Evolutionary conservation across 257 asterid species (phyloP), one percentile per base, ranked within the genome.

Genomic region (Nicotiana benthamiana): DNA sequence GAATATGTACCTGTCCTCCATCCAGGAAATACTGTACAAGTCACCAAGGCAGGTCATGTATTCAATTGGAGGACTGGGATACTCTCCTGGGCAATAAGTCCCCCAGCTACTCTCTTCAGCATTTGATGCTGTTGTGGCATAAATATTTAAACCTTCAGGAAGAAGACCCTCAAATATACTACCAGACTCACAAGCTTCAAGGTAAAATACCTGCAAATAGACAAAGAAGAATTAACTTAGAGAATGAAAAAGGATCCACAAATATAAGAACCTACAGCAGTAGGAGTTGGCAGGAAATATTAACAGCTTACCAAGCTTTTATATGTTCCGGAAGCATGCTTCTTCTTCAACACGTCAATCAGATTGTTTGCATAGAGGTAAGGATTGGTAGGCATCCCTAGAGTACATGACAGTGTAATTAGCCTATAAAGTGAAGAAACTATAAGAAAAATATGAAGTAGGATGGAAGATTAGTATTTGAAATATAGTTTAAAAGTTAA

Each of bases 161-260:
- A 96, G 94, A 81, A 96, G 93, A 83, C 97, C 99, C 86, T 96
- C 99, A 81, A 96, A 96, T 75, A 96, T 92, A 81, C 98, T 96
- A 84, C 99, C 99, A 63, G 98, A 32, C 86, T 96, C 99, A 75
- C 99, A 96, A 83, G 99, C 97, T 89, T 96, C 99, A 17, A 96
- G 85, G 89, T 96, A 96, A 85, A 96, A 90, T 53, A 94, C 99
- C 99, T 95, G 75, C 65, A 56, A 27, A 59, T 27, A 63, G 60
- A 61, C 0, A 20, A 68, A 46, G 63, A 62, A 70, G 15, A 70
- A 70, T 1, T 12, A 70, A 22, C 13, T 70, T 17, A 43, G 20
- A 67, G 75, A 70, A 43, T 7, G 59, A 3, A 43, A 22, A 70
- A 70, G 34, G 30, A 68, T n/a, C 77, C 43, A 46, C 52, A 46